Evolutionary conservation across 2,329 filamentous ascomycete genomes (phyloP), one percentile per base, ranked within the genome.

Genomic region (Apiospora koreana): DNA sequence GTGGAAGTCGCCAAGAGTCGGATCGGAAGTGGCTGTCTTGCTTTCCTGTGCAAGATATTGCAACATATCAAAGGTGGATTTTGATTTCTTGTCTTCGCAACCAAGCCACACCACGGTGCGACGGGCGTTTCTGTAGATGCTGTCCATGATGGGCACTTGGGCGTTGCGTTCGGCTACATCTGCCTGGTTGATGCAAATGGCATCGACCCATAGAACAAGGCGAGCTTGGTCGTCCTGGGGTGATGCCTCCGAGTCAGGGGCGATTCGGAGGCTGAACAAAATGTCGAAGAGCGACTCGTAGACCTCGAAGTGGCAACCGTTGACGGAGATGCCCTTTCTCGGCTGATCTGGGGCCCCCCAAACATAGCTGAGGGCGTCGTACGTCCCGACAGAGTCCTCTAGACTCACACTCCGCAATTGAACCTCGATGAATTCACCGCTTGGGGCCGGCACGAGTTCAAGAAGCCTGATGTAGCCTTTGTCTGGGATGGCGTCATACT

Each of bases 121-220:
- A 6, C 46, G 9, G 6, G 71, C 70, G 7, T 46, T 38, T 2
- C 48, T 41, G n/a, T 73, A 73, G 46, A 73, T 72, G 1, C 68
- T n/a, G 41, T 67, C 65, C 72, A 73, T 73, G 0, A 68, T 41
- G 3, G 66, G 38, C 2, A 73, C 71, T 10, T 71, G 72, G 2
- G 28, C 12, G 4, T 21, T 45, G 12, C 42, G 65, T 21, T 73
- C 72, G 4, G 67, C 14, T 1, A 10, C 0, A 12, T 73, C 25
- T 10, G 10, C 12, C 54, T 73, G 72, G 41, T 73, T 65, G 35
- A 73, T 73, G 31, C 72, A 72, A n/a, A 72, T 65, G 1, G 72
- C 72, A 68, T 73, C 72, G 4, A 72, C 62, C 72, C 71, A 73
- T 0, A 73, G 46, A 1, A 25, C 31, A 21, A 68, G 2, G 41